These are phyloP conservation scores for Podospora fimiseda DNA, from an alignment of 495 filamentous ascomycete genomes.

Conservation along the genomic window DNA sequence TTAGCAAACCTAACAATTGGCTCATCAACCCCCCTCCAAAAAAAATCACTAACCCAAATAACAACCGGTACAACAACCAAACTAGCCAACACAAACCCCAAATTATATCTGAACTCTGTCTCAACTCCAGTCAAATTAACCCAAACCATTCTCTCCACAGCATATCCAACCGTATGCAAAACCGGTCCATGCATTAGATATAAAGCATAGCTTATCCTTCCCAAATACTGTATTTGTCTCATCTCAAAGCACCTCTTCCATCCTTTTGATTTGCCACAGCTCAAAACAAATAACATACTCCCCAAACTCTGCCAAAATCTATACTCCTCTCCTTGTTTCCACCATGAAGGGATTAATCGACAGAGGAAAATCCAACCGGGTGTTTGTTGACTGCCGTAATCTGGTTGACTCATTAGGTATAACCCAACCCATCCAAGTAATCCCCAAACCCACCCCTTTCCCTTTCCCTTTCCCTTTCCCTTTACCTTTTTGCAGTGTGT, in stretches of 20 bases:
- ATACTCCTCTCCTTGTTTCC: slow-evolving; percentile 30
- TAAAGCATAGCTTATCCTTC: slow-evolving; percentile 44
- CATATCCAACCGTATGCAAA: slow-evolving; percentile 38
- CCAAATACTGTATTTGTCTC: slow-evolving; percentile 38
- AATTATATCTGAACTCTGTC: slow-evolving; percentile 22
- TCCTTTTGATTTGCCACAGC: slow-evolving; percentile 25
- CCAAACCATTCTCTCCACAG: slow-evolving; percentile 31
- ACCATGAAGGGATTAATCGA: slow-evolving; percentile 33
- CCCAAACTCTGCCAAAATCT: slow-evolving; percentile 39
- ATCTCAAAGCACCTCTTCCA: slow-evolving; percentile 36
- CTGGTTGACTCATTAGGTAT: slow-evolving; percentile 39
- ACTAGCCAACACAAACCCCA: slow-evolving; percentile 30
- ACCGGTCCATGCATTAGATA: slow-evolving; percentile 51
- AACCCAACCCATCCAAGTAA: slow-evolving; percentile 26
- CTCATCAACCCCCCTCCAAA: slow-evolving; percentile 40
- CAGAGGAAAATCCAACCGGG: slow-evolving; percentile 38
- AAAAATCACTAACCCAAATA: slow-evolving; percentile 41
- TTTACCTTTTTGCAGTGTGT: neutral
- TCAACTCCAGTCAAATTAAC: slow-evolving; percentile 28
- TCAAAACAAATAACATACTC: slow-evolving; percentile 34
- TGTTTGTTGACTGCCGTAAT: slow-evolving; percentile 27
- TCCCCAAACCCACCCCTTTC: slow-evolving; percentile 10
- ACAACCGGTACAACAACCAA: slow-evolving; percentile 33
- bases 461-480: neutral
- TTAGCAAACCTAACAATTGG: slow-evolving; percentile 40